Evolutionary conservation across 1,284 basidiomycete species (phyloP).

Genomic region (Irpex rosettiformis): DNA sequence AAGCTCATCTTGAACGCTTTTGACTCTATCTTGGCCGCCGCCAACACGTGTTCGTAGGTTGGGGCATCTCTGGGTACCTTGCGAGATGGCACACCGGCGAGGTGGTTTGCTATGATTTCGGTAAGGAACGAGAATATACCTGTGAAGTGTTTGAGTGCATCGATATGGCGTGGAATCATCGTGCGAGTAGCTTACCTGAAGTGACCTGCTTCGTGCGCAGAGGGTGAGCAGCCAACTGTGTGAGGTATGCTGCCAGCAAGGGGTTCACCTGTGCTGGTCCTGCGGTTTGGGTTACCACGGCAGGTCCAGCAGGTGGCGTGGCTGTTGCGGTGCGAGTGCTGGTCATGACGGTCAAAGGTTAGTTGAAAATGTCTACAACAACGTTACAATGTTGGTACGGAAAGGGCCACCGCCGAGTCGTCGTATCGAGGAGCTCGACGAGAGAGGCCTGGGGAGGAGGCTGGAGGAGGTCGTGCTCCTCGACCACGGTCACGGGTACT

Average conservation of each 20-base stretch:
- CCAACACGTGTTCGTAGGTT: constrained; percentile 47
- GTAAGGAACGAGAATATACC: constrained; percentile 73
- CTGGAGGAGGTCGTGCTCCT: not conserved
- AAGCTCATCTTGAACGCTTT: constrained; percentile 79
- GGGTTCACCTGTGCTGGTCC: constrained; percentile 40
- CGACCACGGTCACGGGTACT: constrained; percentile 2
- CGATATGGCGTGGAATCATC: not conserved
- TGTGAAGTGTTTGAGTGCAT: constrained; percentile 25
- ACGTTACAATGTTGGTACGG: not conserved
- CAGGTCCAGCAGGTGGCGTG: not conserved
- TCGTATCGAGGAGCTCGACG: not conserved
- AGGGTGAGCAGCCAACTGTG: constrained; percentile 60
- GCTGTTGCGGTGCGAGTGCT: constrained; percentile 5
- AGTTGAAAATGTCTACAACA: not conserved
- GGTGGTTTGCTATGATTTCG: constrained; percentile 74
- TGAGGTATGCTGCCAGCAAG: constrained; percentile 61
- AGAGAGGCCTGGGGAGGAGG: not conserved
- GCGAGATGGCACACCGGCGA: constrained; percentile 55
- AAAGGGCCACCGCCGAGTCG: not conserved
- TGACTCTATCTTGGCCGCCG: constrained; percentile 52
- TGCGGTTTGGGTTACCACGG: constrained; percentile 7
- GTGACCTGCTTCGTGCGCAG: constrained; percentile 75
- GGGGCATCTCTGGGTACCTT: constrained; percentile 54
- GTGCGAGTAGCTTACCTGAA: constrained; percentile 46
- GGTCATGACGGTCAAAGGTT: constrained; percentile 5